Evolutionary conservation across 2,329 filamentous ascomycete genomes (phyloP).

Genomic region (Phialophora chinensis): DNA sequence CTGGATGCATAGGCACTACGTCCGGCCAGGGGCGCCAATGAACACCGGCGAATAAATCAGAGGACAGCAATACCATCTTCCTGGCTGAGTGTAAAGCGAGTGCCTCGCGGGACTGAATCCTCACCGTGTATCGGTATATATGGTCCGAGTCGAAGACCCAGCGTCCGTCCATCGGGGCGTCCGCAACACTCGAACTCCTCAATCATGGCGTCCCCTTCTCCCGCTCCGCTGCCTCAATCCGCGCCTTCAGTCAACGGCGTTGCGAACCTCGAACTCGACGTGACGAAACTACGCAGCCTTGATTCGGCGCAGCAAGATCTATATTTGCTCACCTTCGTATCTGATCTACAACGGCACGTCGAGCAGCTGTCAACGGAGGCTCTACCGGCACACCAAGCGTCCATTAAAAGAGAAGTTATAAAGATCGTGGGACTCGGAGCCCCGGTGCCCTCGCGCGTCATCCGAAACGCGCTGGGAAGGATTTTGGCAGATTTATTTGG

Average conservation of each 20-base stretch:
- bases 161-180: conserved; percentile 32
- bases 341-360: conserved; percentile 81
- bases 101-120: neutral
- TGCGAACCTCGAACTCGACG: conserved; percentile 71
- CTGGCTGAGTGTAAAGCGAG: neutral
- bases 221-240: conserved; percentile 15
- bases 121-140: conserved; percentile 21
- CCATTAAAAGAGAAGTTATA: conserved; percentile 91
- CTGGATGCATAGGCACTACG: neutral
- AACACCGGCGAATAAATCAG: neutral
- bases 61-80: neutral
- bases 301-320: conserved; percentile 95
- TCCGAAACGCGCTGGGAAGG: conserved; percentile 85
- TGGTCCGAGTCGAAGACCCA: conserved; percentile 13
- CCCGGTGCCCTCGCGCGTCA: conserved; percentile 83
- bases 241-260: conserved; percentile 31
- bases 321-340: conserved; percentile 87
- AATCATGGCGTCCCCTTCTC: conserved; percentile 27
- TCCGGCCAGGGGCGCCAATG: neutral
- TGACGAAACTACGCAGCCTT: conserved; percentile 85
- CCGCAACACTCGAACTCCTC: conserved; percentile 16
- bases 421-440: conserved; percentile 84
- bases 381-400: conserved; percentile 85
- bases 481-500: conserved; percentile 83
- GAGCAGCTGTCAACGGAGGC: conserved; percentile 74